Percentiles rank a stretch among this genome's conserved stretches.
phyloP scores from a whole-genome alignment of 2,329 filamentous ascomycete genomes.

The Gyromitra esculenta region DNA sequence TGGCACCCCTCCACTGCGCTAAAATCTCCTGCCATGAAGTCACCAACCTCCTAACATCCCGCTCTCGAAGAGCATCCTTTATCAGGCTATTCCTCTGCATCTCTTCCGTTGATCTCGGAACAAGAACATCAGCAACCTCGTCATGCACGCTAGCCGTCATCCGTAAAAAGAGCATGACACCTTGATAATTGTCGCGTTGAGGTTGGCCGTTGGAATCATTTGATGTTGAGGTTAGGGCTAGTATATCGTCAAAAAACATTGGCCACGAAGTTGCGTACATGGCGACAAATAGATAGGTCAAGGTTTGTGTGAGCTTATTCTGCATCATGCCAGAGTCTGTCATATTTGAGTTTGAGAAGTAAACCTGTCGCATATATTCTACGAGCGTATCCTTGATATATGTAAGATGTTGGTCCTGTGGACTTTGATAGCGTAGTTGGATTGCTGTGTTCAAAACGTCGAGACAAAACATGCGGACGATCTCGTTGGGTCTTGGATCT shows the following conservation, averaged over 20 bases:
- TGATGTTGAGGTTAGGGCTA: conserved; percentile 70
- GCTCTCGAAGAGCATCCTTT: conserved; percentile 86
- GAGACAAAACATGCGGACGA: conserved; percentile 86
- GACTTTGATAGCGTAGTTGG: conserved; percentile 69
- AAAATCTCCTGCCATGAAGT: conserved; percentile 92
- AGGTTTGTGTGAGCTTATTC: conserved; percentile 95
- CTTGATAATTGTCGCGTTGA: conserved; percentile 74
- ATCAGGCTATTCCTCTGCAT: conserved; percentile 86
- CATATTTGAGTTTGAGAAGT: conserved; percentile 67
- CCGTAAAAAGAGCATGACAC: conserved; percentile 86
- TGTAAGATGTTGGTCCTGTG: conserved; percentile 77
- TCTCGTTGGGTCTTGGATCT: conserved; percentile 77
- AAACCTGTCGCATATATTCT: conserved; percentile 80
- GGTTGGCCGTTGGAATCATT: conserved; percentile 63
- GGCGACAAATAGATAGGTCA: conserved; percentile 91
- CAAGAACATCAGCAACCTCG: conserved; percentile 92
- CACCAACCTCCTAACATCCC: conserved; percentile 89
- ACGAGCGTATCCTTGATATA: conserved; percentile 84
- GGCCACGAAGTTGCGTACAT: conserved; percentile 89
- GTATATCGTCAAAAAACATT: conserved; percentile 88
- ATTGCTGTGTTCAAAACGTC: conserved; percentile 94
- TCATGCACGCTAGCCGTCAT: conserved; percentile 91
- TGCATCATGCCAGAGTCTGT: conserved; percentile 81
- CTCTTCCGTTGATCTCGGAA: conserved; percentile 80
- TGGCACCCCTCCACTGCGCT: conserved; percentile 75